These are phyloP conservation scores for Syncephalis fuscata DNA, from an alignment of 371 early-diverging fungal genomes.

Conservation along the genomic window DNA sequence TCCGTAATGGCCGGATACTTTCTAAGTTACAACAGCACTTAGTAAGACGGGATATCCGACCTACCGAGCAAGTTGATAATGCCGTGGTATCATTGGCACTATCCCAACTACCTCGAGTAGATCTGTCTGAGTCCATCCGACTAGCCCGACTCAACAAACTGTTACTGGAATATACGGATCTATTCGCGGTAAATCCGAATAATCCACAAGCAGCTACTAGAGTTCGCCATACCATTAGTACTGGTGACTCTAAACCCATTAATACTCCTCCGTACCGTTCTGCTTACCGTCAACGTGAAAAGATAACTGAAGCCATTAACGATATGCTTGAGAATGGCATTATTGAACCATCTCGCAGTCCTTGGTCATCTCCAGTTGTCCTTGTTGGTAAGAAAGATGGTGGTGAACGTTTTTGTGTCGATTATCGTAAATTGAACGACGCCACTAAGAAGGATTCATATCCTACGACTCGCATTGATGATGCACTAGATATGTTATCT, in stretches of 20 bases:
- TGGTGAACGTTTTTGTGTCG: conserved; percentile 14
- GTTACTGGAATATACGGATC: not conserved
- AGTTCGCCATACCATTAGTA: conserved; percentile 6
- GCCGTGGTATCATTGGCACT: no score
- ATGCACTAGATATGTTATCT: conserved; percentile 12
- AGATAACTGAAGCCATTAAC: conserved; percentile 6
- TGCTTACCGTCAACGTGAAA: conserved; percentile 1
- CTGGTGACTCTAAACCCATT: conserved; percentile 4
- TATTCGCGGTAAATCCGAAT: not conserved
- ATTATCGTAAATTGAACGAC: conserved; percentile 19
- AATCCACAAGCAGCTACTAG: not conserved
- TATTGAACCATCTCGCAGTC: conserved; percentile 7
- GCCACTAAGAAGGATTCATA: conserved; percentile 15
- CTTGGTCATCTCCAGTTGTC: conserved; percentile 15
- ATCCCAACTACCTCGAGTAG: no score
- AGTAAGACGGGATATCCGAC: no score
- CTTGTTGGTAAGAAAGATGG: conserved; percentile 17
- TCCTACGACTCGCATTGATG: conserved; percentile 20
- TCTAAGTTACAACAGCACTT: no score
- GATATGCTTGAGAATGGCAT: conserved; percentile 11
- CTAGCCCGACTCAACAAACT: no score
- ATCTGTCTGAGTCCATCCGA: no score
- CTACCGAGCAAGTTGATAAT: no score
- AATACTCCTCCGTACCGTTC: conserved; percentile 2
- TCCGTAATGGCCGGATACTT: no score